Base-by-base conservation (phyloP, 179 eudicot genomes). In the Spergularia azorica region DNA sequence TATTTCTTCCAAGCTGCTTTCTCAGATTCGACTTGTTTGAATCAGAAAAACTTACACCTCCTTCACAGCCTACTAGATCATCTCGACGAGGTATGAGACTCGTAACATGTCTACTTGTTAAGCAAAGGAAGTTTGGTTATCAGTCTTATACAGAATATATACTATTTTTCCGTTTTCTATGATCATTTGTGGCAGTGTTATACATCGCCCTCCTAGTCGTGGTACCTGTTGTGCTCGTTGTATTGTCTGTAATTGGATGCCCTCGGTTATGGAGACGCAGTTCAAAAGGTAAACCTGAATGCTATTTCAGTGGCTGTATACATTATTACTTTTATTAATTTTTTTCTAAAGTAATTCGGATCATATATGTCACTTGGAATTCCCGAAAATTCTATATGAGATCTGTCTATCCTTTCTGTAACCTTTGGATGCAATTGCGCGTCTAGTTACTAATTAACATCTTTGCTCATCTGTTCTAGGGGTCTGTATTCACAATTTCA, bases 1-100 rank as follows among this genome's bases (percentile, higher is more conserved):
- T 59, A 17, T 32, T 68, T 68, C 66, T 76, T 36, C 79, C 79
- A 21, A 76, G 73, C 32, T 76, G 79, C 67, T n/a, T 68, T 52
- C 4, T 76, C 32, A 46, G 51, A n/a, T 76, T 17, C 59, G 79
- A 76, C 55, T 26, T 58, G 20, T 48, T 43, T 68, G 52, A 6
- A 21, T 5, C 10, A 52, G 2, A 2, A 10, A 3, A 39, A 5
- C 51, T 59, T 48, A 4, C 46, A 14, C 50, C 59, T 3, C 15
- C 41, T 21, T 18, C 76, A 21, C 58, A 56, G 8, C 48, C 46
- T 21, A 26, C 32, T 26, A 26, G 17, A 0, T 3, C 12, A n/a
- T 46, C 38, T 9, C 12, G 6, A 62, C 20, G 20, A 48, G 46
- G 58, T 73, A 20, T 46, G 8, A 2, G 32, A 26, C 32, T 26